Evolutionary conservation across 2,329 filamentous ascomycete species (phyloP), one percentile per base, ranked within the genome.

Genomic region (Sarocladium kiliense): DNA sequence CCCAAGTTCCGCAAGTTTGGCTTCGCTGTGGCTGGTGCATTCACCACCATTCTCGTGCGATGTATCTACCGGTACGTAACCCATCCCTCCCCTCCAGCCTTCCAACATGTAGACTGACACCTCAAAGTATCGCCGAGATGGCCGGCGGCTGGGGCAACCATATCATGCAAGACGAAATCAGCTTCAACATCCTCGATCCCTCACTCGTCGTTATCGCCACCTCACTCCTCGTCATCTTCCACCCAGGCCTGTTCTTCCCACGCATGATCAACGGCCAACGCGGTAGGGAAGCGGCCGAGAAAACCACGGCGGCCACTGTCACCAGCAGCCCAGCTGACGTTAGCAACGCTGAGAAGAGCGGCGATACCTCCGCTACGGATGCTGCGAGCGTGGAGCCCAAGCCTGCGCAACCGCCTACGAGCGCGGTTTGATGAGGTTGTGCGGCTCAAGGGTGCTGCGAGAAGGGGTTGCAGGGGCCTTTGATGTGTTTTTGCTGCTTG

Each of bases 91-190:
- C 9, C 47, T 27, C 25, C 25, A 47, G 45, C 25, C 27, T 19
- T 6, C 39, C 7, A 49, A 25, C 18, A 12, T 11, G n/a, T 12
- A 50, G 7, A 27, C 42, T 45, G n/a, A 45, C 47, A 36, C 11
- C 11, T 3, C 7, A 23, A 54, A 82, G 81, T 62, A 79, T 86
- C 54, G 79, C 77, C 1, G 83, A 86, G 65, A 84, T 86, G 80
- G 77, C 79, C 2, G 80, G 80, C 25, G 83, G 84, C 19, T 87
- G 82, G 82, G 80, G 79, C 10, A 85, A 83, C 68, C 64, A 73
- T 16, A 80, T 86, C 64, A 86, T 86, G 81, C 80, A 82, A 60
- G 76, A 85, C 66, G 73, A 86, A 70, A 70, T 73, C 44, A 78
- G 77, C 18, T 86, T 86, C 62, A 74, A 84, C 57, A 75, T 80